A percentile compares a stretch with the other conserved stretches of the same genome.
Conservation (phyloP, 164 flowering plant genomes). For the Kalanchoe fedtschenkoi region DNA sequence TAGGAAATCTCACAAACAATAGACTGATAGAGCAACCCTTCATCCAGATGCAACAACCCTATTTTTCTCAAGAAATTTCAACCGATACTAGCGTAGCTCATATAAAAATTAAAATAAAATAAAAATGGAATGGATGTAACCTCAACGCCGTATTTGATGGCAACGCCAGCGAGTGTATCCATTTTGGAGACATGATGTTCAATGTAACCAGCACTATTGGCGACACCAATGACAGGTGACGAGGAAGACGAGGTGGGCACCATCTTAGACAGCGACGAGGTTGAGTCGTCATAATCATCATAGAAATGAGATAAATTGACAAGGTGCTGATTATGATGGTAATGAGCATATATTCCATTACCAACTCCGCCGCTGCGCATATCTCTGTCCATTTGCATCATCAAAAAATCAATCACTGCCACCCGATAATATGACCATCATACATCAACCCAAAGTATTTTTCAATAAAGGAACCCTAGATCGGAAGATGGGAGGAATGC, state of each 20-base stretch:
- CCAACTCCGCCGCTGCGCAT: background rate
- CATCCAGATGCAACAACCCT: no score
- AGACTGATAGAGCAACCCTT: no score
- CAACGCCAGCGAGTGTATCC: constrained; percentile 92
- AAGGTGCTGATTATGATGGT: background rate
- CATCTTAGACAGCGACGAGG: background rate
- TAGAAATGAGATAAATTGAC: no score
- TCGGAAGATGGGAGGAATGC: no score
- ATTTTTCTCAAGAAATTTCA: no score
- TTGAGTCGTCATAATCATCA: background rate
- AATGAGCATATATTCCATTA: background rate
- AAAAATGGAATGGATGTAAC: constrained; percentile 23
- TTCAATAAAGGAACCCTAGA: no score
- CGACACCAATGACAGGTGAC: background rate
- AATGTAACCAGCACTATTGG: constrained; percentile 19
- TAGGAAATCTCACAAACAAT: no score
- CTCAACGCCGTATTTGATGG: constrained; percentile 95
- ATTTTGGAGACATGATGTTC: constrained; percentile 67
- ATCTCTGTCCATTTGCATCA: background rate
- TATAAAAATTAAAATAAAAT: no score
- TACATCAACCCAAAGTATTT: no score
- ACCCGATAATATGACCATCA: no score
- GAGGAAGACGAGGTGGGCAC: background rate
- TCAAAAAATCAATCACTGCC: no score
- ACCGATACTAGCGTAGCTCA: no score